Percentiles rank a stretch among this genome's conserved stretches.
Conservation (phyloP, 345 rosid genomes). For the Lepidium africanum region DNA sequence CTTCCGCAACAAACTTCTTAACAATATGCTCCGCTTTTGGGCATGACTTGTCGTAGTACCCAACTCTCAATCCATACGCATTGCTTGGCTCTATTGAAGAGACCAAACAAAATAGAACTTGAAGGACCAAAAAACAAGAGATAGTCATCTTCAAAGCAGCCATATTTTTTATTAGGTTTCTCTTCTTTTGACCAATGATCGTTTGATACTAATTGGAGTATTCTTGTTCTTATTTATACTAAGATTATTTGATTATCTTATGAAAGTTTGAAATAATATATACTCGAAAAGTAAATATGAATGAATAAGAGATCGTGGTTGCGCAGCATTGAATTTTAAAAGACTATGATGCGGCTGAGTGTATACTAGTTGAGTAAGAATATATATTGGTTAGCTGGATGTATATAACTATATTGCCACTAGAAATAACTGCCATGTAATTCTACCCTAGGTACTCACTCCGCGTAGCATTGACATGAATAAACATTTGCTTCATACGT, state of each 20-base stretch:
- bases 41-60: constrained; percentile 47
- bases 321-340: not conserved
- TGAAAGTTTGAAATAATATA: not conserved
- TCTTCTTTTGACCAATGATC: not conserved
- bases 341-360: not conserved
- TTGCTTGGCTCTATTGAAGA: constrained; percentile 7
- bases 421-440: too few species aligned
- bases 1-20: constrained; percentile 15
- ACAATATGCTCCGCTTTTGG: constrained; percentile 46
- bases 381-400: not conserved
- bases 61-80: constrained; percentile 37
- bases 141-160: constrained; percentile 20
- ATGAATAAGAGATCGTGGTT: not conserved
- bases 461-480: not conserved
- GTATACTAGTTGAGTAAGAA: not conserved
- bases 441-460: too few species aligned
- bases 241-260: not conserved
- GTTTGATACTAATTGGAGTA: not conserved
- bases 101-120: constrained; percentile 13
- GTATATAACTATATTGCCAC: not conserved
- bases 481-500: not conserved
- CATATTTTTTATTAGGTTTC: constrained; percentile 18
- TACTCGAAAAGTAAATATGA: not conserved
- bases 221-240: constrained; percentile 12
- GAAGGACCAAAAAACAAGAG: constrained; percentile 23